Conservation (phyloP, 306 rosid genomes). For the Cercis canadensis region DNA sequence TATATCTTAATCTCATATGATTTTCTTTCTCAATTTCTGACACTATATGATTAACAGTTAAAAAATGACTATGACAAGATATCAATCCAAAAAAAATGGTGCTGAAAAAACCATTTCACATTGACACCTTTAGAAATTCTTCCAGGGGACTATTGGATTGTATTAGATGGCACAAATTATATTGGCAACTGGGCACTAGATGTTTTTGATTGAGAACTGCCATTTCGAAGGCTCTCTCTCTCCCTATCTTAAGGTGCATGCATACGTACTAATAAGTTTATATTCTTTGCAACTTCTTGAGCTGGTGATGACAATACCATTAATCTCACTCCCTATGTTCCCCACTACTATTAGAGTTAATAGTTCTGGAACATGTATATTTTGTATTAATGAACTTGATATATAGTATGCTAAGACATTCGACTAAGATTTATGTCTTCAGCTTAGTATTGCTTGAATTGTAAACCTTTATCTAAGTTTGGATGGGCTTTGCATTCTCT, state of each 20-base stretch:
- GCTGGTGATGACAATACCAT: not conserved
- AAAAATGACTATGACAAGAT: no score
- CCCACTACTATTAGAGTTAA: not conserved
- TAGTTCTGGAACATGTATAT: constrained; percentile 13
- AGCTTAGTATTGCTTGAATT: constrained; percentile 13
- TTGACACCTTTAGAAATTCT: no score
- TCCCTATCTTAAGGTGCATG: not conserved
- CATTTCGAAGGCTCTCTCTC: not conserved
- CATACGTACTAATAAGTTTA: constrained; percentile 18
- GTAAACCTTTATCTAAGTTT: not conserved
- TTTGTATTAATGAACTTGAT: constrained; percentile 13
- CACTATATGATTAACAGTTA: no score
- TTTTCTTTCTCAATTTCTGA: no score
- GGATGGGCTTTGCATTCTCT: constrained; percentile 19
- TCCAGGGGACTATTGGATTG: no score
- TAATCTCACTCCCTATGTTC: not conserved
- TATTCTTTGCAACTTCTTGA: constrained; percentile 9
- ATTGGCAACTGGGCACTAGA: no score
- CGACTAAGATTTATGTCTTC: constrained; percentile 21
- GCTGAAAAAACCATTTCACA: no score
- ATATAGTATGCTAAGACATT: constrained; percentile 13
- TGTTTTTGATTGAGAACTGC: constrained; percentile 1
- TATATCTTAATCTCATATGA: no score
- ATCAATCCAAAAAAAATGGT: no score
- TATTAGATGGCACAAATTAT: no score